Evolutionary conservation across 768 basidiomycete species (phyloP), one percentile per base, ranked within the genome.

Genomic region (Coprinellus micaceus): DNA sequence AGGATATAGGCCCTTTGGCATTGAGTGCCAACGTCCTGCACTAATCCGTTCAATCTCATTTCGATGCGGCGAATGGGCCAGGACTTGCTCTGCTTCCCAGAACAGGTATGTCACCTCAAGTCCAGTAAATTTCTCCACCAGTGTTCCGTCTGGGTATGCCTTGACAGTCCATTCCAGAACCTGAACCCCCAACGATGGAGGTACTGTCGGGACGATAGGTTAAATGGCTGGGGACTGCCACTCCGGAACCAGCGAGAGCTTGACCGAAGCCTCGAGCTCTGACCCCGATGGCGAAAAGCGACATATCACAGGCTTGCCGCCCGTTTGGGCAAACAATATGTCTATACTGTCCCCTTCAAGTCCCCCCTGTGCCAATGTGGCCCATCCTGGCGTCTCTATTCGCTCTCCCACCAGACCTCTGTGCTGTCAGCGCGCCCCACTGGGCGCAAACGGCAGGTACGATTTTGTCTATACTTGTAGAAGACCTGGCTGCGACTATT

Each of bases 351-450:
- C 41, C 2, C 55, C 26, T 41, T 46, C 7, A 4, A 62, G 24
- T 4, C 48, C 41, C 17, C 49, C 39, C 19, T 48, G 29, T 15
- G 33, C 4, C 3, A 41, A 4, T 9, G 46, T 24, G 37, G n/a
- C 24, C 12, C 21, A 94, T 75, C 98, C 94, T 56, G 98, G 85
- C 74, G 7, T 33, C 33, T 13, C 33, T 13, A 6, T 13, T 33
- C 33, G n/a, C n/a, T n/a, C 33, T 33, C 33, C 33, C 13, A 33
- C 6, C 6, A 33, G 33, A 33, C 13, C n/a, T n/a, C n/a, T n/a
- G n/a, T n/a, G n/a, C n/a, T n/a, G n/a, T n/a, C n/a, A n/a, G 13
- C 33, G 13, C 33, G 33, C 13, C 33, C 7, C 33, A 33, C 33
- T 33, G 7, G 33, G 33, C n/a, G n/a, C n/a, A n/a, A n/a, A n/a